phyloP scores from a whole-genome alignment of 306 rosid species.

The Senna siamea region DNA sequence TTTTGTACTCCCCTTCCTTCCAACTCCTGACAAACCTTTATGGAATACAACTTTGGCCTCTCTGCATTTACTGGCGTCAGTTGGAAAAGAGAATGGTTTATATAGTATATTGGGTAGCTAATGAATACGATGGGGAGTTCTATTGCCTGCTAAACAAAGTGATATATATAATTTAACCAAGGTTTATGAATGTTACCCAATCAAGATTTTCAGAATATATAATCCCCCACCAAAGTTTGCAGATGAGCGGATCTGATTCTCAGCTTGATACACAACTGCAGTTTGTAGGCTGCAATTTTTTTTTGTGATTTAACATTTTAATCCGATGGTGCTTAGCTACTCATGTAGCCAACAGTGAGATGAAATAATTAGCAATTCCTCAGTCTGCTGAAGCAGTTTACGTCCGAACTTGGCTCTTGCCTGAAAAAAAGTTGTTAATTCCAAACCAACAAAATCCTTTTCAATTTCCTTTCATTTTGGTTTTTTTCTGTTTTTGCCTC shows the following conservation, averaged over 20 bases:
- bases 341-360: neutral
- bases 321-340: neutral
- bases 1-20: neutral
- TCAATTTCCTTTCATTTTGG: neutral
- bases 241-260: neutral
- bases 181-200: neutral
- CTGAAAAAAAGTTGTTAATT: neutral
- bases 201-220: neutral
- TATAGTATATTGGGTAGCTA: neutral
- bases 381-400: neutral
- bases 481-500: neutral
- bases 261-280: neutral
- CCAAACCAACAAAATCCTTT: neutral
- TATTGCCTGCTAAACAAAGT: neutral
- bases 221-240: neutral
- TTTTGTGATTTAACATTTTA: neutral
- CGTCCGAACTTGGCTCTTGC: neutral
- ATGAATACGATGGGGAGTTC: conserved; percentile 1
- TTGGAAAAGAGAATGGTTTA: neutral
- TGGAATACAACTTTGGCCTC: neutral
- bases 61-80: neutral
- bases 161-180: neutral
- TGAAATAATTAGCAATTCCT: neutral
- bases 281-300: neutral
- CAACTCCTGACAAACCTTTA: neutral